Evolutionary conservation across 177 flowering plant genomes (phyloP).

Genomic region (Vitis hybrid): DNA sequence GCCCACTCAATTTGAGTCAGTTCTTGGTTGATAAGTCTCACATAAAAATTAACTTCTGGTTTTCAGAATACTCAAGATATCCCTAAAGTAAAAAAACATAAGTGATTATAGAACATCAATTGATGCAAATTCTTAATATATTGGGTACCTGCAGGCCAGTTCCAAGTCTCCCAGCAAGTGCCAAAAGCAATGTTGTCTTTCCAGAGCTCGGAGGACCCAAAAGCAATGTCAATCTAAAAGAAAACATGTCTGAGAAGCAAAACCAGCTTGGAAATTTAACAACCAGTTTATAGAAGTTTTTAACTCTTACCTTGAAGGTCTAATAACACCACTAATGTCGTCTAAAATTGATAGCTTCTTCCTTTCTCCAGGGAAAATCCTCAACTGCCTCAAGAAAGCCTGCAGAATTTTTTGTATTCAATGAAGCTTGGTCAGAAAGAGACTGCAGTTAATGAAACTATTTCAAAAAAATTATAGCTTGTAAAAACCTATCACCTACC

Average conservation of each 20-base stretch:
- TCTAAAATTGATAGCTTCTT: conserved; percentile 68
- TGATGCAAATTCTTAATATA: not conserved
- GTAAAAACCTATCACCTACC: conserved; percentile 33
- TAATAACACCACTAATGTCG: conserved; percentile 70
- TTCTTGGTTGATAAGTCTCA: too few relatives aligned
- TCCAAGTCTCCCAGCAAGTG: conserved; percentile 89
- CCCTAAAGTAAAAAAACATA: not conserved
- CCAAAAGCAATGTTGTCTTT: conserved; percentile 90
- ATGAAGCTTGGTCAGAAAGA: not conserved
- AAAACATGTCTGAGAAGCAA: conserved; percentile 10
- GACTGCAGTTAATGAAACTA: not conserved
- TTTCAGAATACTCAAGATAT: not conserved
- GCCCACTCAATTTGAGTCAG: too few relatives aligned
- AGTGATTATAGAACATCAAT: not conserved
- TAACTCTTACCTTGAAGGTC: conserved; percentile 75
- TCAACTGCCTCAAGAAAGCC: conserved; percentile 75
- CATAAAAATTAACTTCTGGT: too few relatives aligned
- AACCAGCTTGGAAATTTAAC: not conserved
- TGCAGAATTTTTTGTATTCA: conserved; percentile 19
- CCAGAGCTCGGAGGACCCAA: conserved; percentile 99
- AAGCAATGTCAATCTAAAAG: conserved; percentile 77
- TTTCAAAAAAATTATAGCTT: not conserved
- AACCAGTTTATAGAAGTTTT: not conserved
- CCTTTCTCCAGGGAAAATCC: conserved; percentile 58
- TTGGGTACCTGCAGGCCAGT: conserved; percentile 63